These are phyloP conservation scores for Fusarium tricinctum DNA, from an alignment of 2,329 filamentous ascomycete species.

Conservation along the genomic window DNA sequence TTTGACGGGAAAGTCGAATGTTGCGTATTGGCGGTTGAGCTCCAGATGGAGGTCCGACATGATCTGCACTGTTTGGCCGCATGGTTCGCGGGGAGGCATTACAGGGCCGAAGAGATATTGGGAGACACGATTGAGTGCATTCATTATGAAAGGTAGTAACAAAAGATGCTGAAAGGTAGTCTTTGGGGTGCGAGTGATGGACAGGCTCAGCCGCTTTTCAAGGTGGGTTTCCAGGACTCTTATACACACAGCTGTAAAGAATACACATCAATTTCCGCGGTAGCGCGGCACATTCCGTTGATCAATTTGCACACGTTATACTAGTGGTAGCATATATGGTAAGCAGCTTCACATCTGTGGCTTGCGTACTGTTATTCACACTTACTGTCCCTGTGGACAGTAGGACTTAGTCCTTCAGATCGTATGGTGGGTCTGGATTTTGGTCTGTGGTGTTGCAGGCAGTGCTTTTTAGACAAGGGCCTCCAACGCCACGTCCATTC, in stretches of 20 bases:
- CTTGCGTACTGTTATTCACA: too few species aligned
- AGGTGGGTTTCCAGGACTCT: conserved; percentile 22
- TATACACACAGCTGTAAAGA: conserved; percentile 13
- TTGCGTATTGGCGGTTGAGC: conserved; percentile 58
- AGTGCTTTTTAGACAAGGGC: conserved; percentile 42
- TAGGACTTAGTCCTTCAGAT: conserved; percentile 26
- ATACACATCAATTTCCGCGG: too few species aligned
- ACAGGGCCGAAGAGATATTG: conserved; percentile 39
- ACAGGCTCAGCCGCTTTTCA: not conserved
- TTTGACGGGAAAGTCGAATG: conserved; percentile 57
- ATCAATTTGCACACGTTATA: too few species aligned
- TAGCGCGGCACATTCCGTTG: too few species aligned
- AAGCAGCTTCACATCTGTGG: too few species aligned
- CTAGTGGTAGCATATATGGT: too few species aligned
- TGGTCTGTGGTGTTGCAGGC: conserved; percentile 23
- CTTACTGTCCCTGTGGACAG: too few species aligned
- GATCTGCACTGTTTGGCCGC: conserved; percentile 50
- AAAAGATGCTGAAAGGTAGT: not conserved
- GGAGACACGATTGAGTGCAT: conserved; percentile 37
- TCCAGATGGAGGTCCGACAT: conserved; percentile 68
- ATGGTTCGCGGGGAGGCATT: conserved; percentile 32
- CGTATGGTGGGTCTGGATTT: conserved; percentile 23
- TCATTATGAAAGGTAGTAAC: conserved; percentile 19
- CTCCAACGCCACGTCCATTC: conserved; percentile 35
- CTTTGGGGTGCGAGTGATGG: not conserved